Evolutionary conservation across 306 rosid species (phyloP).

Genomic region (Corylus heterophylla): DNA sequence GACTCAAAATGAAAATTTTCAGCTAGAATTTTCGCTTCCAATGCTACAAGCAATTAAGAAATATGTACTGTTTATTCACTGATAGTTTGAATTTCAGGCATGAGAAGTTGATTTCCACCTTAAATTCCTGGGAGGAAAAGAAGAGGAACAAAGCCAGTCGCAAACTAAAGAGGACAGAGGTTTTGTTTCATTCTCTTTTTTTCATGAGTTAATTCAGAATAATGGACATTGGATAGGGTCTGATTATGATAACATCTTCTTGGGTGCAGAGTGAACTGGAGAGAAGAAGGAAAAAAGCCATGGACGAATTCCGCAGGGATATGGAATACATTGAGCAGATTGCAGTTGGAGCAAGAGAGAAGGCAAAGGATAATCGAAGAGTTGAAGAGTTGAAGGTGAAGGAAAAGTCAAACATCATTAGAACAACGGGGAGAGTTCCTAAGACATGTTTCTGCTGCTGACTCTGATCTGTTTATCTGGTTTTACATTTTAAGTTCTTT

Average conservation of each 20-base stretch:
- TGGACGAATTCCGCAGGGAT: conserved; percentile 20
- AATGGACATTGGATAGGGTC: neutral
- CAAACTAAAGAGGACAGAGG: conserved; percentile 48
- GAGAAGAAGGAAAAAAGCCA: conserved; percentile 37
- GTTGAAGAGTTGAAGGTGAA: conserved; percentile 45
- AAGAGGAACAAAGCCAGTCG: conserved; percentile 49
- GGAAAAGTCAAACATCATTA: conserved; percentile 55
- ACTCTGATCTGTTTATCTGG: conserved; percentile 18
- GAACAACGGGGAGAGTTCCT: conserved; percentile 62
- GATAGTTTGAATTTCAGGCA: conserved; percentile 49
- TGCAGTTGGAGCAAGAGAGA: conserved; percentile 54
- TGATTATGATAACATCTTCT: neutral
- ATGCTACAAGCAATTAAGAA: neutral
- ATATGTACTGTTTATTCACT: conserved; percentile 17
- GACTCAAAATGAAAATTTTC: no score
- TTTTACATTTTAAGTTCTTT: neutral
- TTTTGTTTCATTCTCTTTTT: conserved; percentile 26
- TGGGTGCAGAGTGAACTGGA: conserved; percentile 46
- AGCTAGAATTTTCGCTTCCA: conserved; percentile 16
- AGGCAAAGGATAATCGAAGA: conserved; percentile 42
- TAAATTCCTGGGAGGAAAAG: conserved; percentile 69
- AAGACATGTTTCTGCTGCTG: conserved; percentile 56
- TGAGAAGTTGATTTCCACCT: conserved; percentile 39
- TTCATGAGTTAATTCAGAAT: conserved; percentile 13
- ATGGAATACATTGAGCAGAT: conserved; percentile 36